phyloP scores from a whole-genome alignment of 1,284 basidiomycete species.

The Xerocomus nothofagi region DNA sequence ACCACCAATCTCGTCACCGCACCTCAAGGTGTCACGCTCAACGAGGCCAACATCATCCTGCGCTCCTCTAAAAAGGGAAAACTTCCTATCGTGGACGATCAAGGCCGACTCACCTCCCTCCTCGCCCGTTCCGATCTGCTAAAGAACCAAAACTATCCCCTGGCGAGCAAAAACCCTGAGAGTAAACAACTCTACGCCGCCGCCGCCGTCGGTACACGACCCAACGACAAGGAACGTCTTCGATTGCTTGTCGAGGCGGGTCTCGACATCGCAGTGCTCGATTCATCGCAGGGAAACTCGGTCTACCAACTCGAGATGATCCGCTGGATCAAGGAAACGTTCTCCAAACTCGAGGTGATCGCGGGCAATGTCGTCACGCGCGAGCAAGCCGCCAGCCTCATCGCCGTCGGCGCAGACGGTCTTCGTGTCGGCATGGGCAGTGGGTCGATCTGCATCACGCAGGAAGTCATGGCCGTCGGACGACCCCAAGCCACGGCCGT shows the following conservation, averaged over 20 bases:
- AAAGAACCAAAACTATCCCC: conserved; percentile 97
- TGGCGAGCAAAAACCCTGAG: conserved; percentile 89
- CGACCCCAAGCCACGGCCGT: conserved; percentile 98
- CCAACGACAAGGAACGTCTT: conserved; percentile 85
- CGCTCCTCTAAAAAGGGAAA: conserved; percentile 98
- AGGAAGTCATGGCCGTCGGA: conserved; percentile 99
- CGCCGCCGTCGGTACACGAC: conserved; percentile 95
- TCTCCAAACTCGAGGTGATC: conserved; percentile 87
- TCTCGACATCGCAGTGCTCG: conserved; percentile 92
- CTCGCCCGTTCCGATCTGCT: conserved; percentile 95
- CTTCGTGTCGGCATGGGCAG: conserved; percentile 97
- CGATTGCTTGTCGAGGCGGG: conserved; percentile 89
- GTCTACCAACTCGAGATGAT: conserved; percentile 95
- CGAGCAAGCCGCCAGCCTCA: conserved; percentile 94
- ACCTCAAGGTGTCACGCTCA: conserved; percentile 81
- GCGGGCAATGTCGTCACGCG: conserved; percentile 98
- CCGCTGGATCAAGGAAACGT: conserved; percentile 88
- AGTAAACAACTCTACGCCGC: conserved; percentile 97
- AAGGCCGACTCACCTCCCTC: conserved; percentile 80
- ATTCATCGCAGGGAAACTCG: conserved; percentile 98
- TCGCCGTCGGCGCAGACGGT: conserved; percentile 92
- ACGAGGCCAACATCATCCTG: conserved; percentile 92
- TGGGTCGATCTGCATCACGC: conserved; percentile 98
- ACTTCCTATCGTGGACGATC: conserved; percentile 82
- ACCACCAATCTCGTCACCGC: conserved; percentile 85